These are phyloP conservation scores for Thalassiosira hispida DNA, from an alignment of 352 stramenopile genomes.

Conservation along the genomic window DNA sequence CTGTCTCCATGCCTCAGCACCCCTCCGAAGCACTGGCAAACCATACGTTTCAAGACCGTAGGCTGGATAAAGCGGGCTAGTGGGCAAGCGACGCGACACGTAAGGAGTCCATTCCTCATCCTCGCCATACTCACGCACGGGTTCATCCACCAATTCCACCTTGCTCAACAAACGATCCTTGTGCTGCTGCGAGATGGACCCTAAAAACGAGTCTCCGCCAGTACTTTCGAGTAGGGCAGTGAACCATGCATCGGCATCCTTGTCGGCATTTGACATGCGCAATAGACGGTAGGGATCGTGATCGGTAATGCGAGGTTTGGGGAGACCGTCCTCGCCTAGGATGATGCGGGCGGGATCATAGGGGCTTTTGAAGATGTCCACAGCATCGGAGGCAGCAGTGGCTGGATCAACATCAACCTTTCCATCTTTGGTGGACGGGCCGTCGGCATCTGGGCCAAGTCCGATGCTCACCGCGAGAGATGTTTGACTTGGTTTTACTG, in stretches of 20 bases:
- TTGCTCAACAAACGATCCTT: constrained; percentile 26
- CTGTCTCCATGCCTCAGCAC: constrained; percentile 83
- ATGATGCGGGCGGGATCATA: constrained; percentile 26
- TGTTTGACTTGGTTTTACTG: neutral
- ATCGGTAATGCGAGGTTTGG: constrained; percentile 54
- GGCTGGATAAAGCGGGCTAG: constrained; percentile 69
- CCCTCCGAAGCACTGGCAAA: constrained; percentile 67
- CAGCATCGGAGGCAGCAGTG: constrained; percentile 38
- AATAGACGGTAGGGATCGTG: constrained; percentile 69
- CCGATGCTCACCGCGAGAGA: constrained; percentile 63
- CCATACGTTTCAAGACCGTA: constrained; percentile 82
- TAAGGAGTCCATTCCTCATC: constrained; percentile 82
- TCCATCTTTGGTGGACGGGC: constrained; percentile 19
- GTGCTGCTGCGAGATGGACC: constrained; percentile 15
- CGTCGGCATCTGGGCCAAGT: constrained; percentile 60
- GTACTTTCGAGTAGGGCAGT: constrained; percentile 62
- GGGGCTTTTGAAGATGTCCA: constrained; percentile 52
- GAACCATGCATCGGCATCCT: constrained; percentile 55
- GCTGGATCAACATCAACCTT: constrained; percentile 22
- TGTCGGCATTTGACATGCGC: constrained; percentile 60
- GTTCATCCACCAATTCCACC: constrained; percentile 39
- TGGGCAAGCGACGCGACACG: constrained; percentile 64
- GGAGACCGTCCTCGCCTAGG: constrained; percentile 25
- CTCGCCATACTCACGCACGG: constrained; percentile 34
- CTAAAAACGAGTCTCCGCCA: constrained; percentile 40